Evolutionary conservation across 129 eudicot species (phyloP).

Genomic region (Artemisia annua): DNA sequence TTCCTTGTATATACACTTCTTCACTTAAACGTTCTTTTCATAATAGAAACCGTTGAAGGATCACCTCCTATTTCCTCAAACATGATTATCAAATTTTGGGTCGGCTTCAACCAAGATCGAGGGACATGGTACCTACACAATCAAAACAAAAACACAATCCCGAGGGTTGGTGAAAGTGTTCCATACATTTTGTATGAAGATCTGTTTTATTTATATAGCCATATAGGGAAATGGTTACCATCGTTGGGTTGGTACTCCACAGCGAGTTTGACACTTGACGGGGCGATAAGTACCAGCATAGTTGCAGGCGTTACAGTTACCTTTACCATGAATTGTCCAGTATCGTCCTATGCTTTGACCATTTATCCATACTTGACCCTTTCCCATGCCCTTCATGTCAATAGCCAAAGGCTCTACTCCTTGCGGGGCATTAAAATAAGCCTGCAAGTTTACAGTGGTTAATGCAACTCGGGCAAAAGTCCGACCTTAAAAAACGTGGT

Average conservation of each 20-base stretch:
- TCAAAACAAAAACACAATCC: not conserved
- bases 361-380: conserved; percentile 91
- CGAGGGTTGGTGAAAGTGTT: conserved; percentile 1
- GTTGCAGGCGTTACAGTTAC: conserved; percentile 59
- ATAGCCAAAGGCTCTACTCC: conserved; percentile 78
- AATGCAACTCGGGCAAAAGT: not conserved
- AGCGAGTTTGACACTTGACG: conserved; percentile 70
- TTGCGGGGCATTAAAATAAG: conserved; percentile 74
- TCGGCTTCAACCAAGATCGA: conserved; percentile 77
- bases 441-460: conserved; percentile 40
- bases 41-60: conserved; percentile 57
- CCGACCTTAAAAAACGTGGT: not conserved
- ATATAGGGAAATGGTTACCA: conserved; percentile 44
- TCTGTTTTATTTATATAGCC: not conserved
- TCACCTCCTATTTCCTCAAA: conserved; percentile 90
- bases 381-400: conserved; percentile 82
- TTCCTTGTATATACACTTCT: conserved; percentile 26
- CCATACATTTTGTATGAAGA: conserved; percentile 1
- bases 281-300: conserved; percentile 67
- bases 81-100: conserved; percentile 55
- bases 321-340: conserved; percentile 70
- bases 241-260: conserved; percentile 89
- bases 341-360: conserved; percentile 91
- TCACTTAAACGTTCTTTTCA: conserved; percentile 44
- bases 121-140: conserved; percentile 86